phyloP scores from a whole-genome alignment of 495 filamentous ascomycete genomes.

The Aspergillus sparsus region DNA sequence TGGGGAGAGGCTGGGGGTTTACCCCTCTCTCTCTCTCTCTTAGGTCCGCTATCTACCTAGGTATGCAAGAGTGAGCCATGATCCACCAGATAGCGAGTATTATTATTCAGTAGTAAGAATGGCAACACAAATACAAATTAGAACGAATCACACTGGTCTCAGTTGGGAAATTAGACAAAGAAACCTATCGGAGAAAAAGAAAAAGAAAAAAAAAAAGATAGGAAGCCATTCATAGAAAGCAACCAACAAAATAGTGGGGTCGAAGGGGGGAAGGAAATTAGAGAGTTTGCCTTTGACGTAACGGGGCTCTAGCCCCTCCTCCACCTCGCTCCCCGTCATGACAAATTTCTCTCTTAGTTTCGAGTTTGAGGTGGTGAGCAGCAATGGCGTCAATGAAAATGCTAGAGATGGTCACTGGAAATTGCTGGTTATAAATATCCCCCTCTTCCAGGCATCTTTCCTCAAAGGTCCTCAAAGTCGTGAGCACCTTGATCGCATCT shows the following conservation, averaged over 20 bases:
- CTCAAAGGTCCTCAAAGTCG: slow-evolving; percentile 33
- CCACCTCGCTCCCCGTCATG: slow-evolving; percentile 17
- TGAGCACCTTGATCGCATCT: slow-evolving; percentile 39
- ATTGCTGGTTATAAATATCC: slow-evolving; percentile 34
- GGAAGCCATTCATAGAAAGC: background rate
- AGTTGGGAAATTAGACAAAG: too few species aligned
- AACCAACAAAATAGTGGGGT: background rate
- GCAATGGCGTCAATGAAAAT: slow-evolving; percentile 18
- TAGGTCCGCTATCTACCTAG: background rate
- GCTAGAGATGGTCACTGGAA: background rate
- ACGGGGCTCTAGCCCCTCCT: slow-evolving; percentile 5
- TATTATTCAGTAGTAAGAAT: background rate
- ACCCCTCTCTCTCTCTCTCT: background rate
- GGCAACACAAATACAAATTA: too few species aligned
- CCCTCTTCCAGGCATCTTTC: slow-evolving; percentile 6
- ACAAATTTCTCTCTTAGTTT: slow-evolving; percentile 23
- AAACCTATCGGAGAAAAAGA: background rate
- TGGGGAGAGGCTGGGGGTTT: background rate
- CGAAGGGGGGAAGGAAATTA: background rate
- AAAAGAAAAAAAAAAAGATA: background rate
- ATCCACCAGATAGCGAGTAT: background rate
- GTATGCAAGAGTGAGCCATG: too few species aligned
- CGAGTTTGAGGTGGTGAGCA: background rate
- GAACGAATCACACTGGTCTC: too few species aligned
- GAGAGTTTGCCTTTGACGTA: slow-evolving; percentile 18